phyloP scores from a whole-genome alignment of 495 filamentous ascomycete genomes.

The Mycothermus thermophilus region DNA sequence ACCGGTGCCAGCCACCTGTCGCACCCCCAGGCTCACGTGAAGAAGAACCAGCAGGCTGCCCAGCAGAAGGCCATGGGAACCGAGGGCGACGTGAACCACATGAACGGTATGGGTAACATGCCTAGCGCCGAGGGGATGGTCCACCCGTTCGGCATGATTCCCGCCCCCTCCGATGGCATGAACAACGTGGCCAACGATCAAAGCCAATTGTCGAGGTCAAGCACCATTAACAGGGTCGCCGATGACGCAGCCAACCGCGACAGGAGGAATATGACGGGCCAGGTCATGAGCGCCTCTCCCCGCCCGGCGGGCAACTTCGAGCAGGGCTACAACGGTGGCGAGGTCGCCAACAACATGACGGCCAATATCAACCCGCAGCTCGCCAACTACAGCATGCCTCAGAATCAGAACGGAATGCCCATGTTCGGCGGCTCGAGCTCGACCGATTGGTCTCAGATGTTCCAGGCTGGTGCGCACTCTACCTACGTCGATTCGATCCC shows the following conservation, averaged over 20 bases:
- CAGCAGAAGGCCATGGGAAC: constrained; percentile 40
- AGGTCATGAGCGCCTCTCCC: constrained; percentile 23
- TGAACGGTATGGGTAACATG: constrained; percentile 40
- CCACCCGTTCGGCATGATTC: constrained; percentile 35
- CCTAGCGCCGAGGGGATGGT: constrained; percentile 37
- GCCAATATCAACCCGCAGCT: constrained; percentile 44
- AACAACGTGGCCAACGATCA: constrained; percentile 38
- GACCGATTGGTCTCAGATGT: constrained; percentile 57
- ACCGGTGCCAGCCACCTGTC: constrained; percentile 84
- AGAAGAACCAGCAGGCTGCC: constrained; percentile 48
- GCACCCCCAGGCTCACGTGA: constrained; percentile 76
- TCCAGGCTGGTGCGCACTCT: constrained; percentile 52
- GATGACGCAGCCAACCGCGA: constrained; percentile 36
- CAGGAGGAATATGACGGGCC: constrained; percentile 38
- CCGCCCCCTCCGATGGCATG: constrained; percentile 32
- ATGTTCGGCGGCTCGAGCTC: constrained; percentile 35
- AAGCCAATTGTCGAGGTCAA: constrained; percentile 43
- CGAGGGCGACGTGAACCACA: constrained; percentile 36
- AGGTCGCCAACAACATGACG: constrained; percentile 37
- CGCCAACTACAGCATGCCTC: constrained; percentile 41
- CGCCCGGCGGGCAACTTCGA: constrained; percentile 28
- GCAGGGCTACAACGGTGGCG: constrained; percentile 37
- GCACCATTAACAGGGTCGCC: constrained; percentile 42
- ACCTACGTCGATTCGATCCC: constrained; percentile 47
- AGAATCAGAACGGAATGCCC: constrained; percentile 37